A percentile compares a stretch with the other conserved stretches of the same genome.
Conservation (phyloP, 2,329 filamentous ascomycete genomes). For the Xylogone sp. region DNA sequence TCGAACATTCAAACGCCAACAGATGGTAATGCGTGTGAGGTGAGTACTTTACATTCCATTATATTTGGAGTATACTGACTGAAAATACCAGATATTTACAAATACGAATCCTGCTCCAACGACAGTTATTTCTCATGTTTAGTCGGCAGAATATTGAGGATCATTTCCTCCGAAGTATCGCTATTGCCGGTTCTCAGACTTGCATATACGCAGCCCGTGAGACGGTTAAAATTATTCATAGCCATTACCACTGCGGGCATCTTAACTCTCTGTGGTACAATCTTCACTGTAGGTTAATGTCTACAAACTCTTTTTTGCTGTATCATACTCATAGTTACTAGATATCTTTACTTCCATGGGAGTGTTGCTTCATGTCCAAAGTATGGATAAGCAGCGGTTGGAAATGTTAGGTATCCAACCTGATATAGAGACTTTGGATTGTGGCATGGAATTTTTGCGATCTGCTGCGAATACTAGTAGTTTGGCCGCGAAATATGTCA, state of each 20-base stretch:
- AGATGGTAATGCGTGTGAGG: neutral
- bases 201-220: neutral
- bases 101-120: neutral
- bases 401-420: neutral
- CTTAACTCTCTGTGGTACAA: constrained; percentile 1
- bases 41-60: neutral
- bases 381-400: neutral
- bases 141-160: neutral
- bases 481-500: neutral
- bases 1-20: neutral
- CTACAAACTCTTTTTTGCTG: neutral
- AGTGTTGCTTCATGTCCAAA: neutral
- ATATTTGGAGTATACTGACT: neutral
- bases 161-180: neutral
- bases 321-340: neutral
- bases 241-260: neutral
- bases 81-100: neutral
- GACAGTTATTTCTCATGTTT: neutral
- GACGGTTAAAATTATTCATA: neutral
- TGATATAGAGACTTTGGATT: neutral
- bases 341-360: constrained; percentile 1
- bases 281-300: neutral
- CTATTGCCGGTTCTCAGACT: neutral
- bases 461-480: neutral
- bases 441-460: neutral